These are phyloP conservation scores for Boletus eberwhitei DNA, from an alignment of 768 basidiomycete genomes.

Conservation along the genomic window DNA sequence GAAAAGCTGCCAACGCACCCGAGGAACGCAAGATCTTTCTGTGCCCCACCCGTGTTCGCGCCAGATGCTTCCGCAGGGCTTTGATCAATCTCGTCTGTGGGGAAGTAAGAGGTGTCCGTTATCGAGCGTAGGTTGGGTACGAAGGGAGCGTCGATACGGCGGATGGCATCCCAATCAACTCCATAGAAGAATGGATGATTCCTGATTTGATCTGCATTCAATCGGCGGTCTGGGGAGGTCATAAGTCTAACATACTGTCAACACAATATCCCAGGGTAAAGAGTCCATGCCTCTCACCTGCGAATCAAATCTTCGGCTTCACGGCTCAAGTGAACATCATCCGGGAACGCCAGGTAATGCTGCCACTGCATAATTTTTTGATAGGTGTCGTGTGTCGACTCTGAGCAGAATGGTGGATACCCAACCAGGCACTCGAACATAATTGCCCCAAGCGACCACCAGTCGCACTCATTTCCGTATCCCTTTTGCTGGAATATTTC, in stretches of 20 bases:
- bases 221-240: conserved; percentile 74
- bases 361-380: conserved; percentile 97
- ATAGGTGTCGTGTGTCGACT: conserved; percentile 96
- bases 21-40: conserved; percentile 65
- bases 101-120: conserved; percentile 98
- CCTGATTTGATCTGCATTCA: conserved; percentile 85
- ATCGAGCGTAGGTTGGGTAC: conserved; percentile 92
- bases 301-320: conserved; percentile 90
- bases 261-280: background rate
- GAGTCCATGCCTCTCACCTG: conserved; percentile 45
- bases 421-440: conserved; percentile 98
- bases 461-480: conserved; percentile 98
- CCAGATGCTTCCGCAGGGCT: conserved; percentile 45
- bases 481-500: conserved; percentile 96
- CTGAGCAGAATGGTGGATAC: conserved; percentile 95
- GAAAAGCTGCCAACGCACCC: conserved; percentile 39
- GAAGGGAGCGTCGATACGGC: conserved; percentile 90
- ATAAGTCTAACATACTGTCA: conserved; percentile 56
- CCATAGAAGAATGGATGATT: conserved; percentile 92
- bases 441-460: conserved; percentile 99
- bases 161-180: conserved; percentile 88
- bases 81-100: conserved; percentile 90
- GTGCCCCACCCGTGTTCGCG: conserved; percentile 38
- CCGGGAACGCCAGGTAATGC: conserved; percentile 81
- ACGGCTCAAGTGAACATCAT: conserved; percentile 87